Percentiles rank a stretch among this genome's conserved stretches.
Evolutionary conservation across 129 eudicot species (phyloP).

Genomic region (Deinandra increscens): DNA sequence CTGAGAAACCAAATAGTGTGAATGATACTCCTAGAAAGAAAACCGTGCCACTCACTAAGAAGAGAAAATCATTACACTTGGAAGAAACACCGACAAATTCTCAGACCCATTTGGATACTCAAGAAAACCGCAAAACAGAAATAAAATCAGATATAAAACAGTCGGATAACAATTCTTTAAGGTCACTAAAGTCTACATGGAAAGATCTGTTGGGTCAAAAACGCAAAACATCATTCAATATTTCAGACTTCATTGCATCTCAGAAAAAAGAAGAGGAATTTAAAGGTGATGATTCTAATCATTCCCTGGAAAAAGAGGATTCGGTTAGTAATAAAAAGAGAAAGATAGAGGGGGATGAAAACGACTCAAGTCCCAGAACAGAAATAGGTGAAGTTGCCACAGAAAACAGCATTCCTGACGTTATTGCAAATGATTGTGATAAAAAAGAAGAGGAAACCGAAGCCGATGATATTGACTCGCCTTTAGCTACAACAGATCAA

Average conservation of each 20-base stretch:
- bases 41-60: conserved; percentile 32
- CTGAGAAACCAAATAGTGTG: conserved; percentile 26
- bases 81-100: conserved; percentile 30
- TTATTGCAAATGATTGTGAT: conserved; percentile 13
- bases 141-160: conserved; percentile 29
- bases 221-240: conserved; percentile 36
- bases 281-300: conserved; percentile 15
- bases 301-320: neutral
- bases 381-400: conserved; percentile 13
- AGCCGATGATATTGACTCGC: conserved; percentile 1
- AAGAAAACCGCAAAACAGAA: conserved; percentile 22
- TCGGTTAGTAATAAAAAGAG: conserved; percentile 19
- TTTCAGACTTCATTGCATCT: conserved; percentile 45
- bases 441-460: conserved; percentile 20
- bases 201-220: conserved; percentile 46
- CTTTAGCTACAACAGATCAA: neutral
- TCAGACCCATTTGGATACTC: conserved; percentile 22
- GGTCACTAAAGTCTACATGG: conserved; percentile 60
- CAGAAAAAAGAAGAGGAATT: conserved; percentile 32
- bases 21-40: conserved; percentile 28
- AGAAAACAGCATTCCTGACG: conserved; percentile 19
- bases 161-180: conserved; percentile 26
- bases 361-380: neutral
- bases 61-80: conserved; percentile 43
- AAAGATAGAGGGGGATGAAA: conserved; percentile 9